phyloP scores from a whole-genome alignment of 2,329 filamentous ascomycete genomes.

The Pseudonectria foliicola region DNA sequence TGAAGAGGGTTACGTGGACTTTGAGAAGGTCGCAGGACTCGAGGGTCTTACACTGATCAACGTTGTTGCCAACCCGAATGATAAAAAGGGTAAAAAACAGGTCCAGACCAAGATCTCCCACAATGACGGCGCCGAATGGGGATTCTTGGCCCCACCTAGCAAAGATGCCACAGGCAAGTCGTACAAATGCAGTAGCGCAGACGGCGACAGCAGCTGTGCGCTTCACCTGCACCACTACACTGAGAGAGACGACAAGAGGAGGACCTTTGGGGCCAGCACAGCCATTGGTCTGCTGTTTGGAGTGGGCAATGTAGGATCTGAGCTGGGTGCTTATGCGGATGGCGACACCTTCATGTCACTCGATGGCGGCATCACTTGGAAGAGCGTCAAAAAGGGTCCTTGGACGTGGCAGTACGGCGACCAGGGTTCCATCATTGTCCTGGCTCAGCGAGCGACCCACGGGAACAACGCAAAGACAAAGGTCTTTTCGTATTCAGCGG shows the following conservation, averaged over 20 bases:
- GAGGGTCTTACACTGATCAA: conserved; percentile 90
- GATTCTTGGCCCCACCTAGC: conserved; percentile 62
- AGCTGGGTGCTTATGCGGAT: conserved; percentile 59
- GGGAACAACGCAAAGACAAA: conserved; percentile 65
- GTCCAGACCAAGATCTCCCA: conserved; percentile 90
- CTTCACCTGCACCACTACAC: conserved; percentile 95
- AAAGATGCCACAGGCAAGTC: conserved; percentile 64
- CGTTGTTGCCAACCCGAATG: conserved; percentile 66
- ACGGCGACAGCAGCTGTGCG: conserved; percentile 62
- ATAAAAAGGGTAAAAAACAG: conserved; percentile 72
- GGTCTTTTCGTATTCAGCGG: conserved; percentile 64
- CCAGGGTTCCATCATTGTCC: conserved; percentile 84
- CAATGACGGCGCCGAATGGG: conserved; percentile 91
- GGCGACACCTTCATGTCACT: conserved; percentile 85
- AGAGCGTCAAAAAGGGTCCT: conserved; percentile 73
- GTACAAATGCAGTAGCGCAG: conserved; percentile 58
- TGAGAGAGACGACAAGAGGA: conserved; percentile 71
- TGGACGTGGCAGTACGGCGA: conserved; percentile 96
- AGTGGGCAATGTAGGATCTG: conserved; percentile 78
- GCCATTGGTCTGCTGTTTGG: conserved; percentile 89
- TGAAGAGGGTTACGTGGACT: conserved; percentile 73
- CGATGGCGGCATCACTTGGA: conserved; percentile 89
- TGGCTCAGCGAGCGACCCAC: conserved; percentile 64
- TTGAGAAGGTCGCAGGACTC: conserved; percentile 88
- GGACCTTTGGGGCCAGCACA: conserved; percentile 81